Base-by-base conservation (phyloP, 2,329 filamentous ascomycete genomes). In the Colletotrichum navitas region DNA sequence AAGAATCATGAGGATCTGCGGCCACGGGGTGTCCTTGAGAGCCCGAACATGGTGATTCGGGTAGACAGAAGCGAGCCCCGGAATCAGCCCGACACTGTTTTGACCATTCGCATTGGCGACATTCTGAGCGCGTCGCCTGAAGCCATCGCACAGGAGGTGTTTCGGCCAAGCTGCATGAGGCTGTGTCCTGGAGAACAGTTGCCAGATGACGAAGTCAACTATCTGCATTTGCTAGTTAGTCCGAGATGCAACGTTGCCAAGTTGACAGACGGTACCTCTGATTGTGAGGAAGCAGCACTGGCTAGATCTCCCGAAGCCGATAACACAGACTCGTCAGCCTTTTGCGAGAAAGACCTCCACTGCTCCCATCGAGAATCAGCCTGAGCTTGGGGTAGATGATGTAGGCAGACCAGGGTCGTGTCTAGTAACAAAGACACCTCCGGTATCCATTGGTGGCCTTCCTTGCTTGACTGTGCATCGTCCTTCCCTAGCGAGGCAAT, bases 111-210 rank as follows among this genome's bases (percentile, higher is more conserved):
- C 32, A 24, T 66, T 71, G 16, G 79, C 74, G 7, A 77, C 77
- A 7, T 74, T 76, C 34, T 79, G 81, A 41, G 75, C 78, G 75
- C 75, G 34, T 82, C 79, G 89, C 76, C 92, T 89, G 76, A 91
- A 97, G 32, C 95, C 95, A 84, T 97, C 92, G 75, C 94, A 95
- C 5, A 99, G 87, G 6, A 97, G 77, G 81, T 98, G 93, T 62
- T 89, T 87, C 1, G 92, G 91, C 77, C 87, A 88, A 61, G 74
- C 45, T 12, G 74, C 84, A 80, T 70, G 81, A 81, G 36, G 80
- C 77, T 78, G 41, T 85, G 82, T 21, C 75, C 88, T 86, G 16
- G 88, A 89, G 80, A 97, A 97, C 2, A 97, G 84, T 12, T 89
- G 85, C 89, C 92, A 94, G 52, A 98, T 89, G 36, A 89, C 88